Base-by-base conservation (phyloP, 441 rosid species). In the Erodium trifolium region DNA sequence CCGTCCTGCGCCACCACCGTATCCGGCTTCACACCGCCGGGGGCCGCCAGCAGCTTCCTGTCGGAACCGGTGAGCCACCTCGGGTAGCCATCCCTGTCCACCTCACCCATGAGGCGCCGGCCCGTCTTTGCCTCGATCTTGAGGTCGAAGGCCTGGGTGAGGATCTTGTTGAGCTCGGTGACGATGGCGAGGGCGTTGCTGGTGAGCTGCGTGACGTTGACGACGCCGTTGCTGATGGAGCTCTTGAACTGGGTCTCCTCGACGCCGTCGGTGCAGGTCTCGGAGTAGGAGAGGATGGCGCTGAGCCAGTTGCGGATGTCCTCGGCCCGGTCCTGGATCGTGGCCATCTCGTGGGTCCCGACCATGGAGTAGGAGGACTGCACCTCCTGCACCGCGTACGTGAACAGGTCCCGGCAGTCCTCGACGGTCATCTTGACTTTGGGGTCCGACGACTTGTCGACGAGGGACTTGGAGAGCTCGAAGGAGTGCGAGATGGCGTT, bases 321-420 rank as follows among this genome's bases (percentile, higher is more conserved):
- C 12, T 11, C 51, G 12, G 13, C 18, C 0, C 78, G 35, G 0
- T 75, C 78, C 3, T 86, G 82, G 0, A 81, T 0, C 29, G 68
- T 75, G 29, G 59, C 37, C 1, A 79, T 2, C 63, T 86, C 90
- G 3, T 86, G 78, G 14, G 18, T 66, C 0, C 77, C 80, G 9
- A 86, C n/a, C 51, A 74, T 72, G 1, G 79, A 62, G 29, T 86
- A 75, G 0, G 94, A 81, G 1, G 78, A 72, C 8, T 71, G 67
- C 37, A 93, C 82, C 66, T 93, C 96, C 0, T 67, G 68, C 2
- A 85, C 49, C 0, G 97, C 81, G 76, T 82, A 81, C 66, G 67
- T 74, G 90, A 87, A 84, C 1, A 93, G 78, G 71, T 91, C 89
- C 16, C 71, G 83, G 71, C 98, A 93, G 35, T 78, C 80, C 13